phyloP scores from a whole-genome alignment of 1,284 basidiomycete species.

The Peniophora sp. region DNA sequence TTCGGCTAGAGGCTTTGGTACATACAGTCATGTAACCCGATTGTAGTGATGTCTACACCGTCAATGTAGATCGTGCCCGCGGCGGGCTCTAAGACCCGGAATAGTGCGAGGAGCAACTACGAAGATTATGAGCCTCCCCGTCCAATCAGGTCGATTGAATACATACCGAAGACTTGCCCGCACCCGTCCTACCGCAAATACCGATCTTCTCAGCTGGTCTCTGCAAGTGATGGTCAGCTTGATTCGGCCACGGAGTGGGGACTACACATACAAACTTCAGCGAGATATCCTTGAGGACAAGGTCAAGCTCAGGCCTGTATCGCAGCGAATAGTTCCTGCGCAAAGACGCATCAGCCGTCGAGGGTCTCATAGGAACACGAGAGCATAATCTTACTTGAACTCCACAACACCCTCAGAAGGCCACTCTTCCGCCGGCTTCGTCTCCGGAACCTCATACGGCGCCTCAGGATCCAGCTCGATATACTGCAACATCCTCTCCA shows the following conservation, averaged over 20 bases:
- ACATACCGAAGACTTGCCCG: constrained; percentile 83
- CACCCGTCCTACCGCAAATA: constrained; percentile 83
- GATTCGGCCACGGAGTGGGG: too few species aligned
- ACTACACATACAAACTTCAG: constrained; percentile 55
- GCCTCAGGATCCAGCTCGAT: constrained; percentile 74
- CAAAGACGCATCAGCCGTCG: constrained; percentile 1
- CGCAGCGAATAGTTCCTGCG: constrained; percentile 67
- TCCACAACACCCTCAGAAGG: constrained; percentile 71
- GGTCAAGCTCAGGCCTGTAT: constrained; percentile 77
- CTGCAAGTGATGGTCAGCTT: constrained; percentile 24
- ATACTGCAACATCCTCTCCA: constrained; percentile 72
- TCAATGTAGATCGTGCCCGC: constrained; percentile 80
- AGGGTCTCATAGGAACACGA: neutral
- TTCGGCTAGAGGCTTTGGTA: constrained; percentile 8
- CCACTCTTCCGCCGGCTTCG: constrained; percentile 60
- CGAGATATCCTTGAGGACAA: constrained; percentile 70
- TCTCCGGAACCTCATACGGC: constrained; percentile 62
- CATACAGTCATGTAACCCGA: constrained; percentile 76
- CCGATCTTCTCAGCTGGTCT: constrained; percentile 79
- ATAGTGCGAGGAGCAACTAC: constrained; percentile 57
- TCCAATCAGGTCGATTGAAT: neutral
- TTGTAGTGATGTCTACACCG: constrained; percentile 73
- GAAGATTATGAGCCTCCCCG: neutral
- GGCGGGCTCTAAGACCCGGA: constrained; percentile 79
- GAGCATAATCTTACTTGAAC: constrained; percentile 46